Conservation (phyloP, 2,329 filamentous ascomycete genomes). For the Orbilia ellipsospora region DNA sequence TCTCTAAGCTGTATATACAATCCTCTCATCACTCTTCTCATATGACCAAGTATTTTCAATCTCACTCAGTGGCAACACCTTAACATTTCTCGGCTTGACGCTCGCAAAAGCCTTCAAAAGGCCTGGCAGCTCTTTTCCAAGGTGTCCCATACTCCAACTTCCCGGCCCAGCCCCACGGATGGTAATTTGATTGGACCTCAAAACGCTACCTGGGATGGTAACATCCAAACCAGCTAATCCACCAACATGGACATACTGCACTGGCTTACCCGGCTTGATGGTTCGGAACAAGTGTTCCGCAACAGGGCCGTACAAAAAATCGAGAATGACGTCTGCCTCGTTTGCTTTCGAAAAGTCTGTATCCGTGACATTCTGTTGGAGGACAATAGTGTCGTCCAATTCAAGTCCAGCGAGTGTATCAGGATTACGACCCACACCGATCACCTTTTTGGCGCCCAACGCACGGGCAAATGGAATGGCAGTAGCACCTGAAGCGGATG, state of each 20-base stretch:
- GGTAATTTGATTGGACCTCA: constrained; percentile 67
- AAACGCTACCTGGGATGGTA: constrained; percentile 63
- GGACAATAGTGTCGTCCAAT: constrained; percentile 65
- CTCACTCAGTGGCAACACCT: constrained; percentile 60
- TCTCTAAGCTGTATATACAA: constrained; percentile 15
- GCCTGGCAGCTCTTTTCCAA: constrained; percentile 59
- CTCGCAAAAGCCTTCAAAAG: constrained; percentile 60
- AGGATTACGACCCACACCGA: constrained; percentile 68
- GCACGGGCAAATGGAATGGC: constrained; percentile 66
- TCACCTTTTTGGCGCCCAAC: constrained; percentile 66
- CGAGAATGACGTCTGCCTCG: constrained; percentile 68
- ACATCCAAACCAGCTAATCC: constrained; percentile 61
- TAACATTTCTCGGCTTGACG: constrained; percentile 59
- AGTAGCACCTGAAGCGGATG: constrained; percentile 67
- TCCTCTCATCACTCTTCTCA: constrained; percentile 60
- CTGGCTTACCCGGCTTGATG: constrained; percentile 63
- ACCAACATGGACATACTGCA: constrained; percentile 70
- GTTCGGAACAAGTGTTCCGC: constrained; percentile 63
- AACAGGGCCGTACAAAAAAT: constrained; percentile 69
- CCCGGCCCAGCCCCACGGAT: constrained; percentile 66
- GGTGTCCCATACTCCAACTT: constrained; percentile 62
- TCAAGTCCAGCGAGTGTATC: constrained; percentile 63
- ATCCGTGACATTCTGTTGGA: constrained; percentile 63
- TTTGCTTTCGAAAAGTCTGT: constrained; percentile 66
- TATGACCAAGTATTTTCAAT: constrained; percentile 61